Evolutionary conservation across 192 early-diverging fungal genomes (phyloP), one percentile per base, ranked within the genome.

Genomic region (Rhizoclosmatium sp.): DNA sequence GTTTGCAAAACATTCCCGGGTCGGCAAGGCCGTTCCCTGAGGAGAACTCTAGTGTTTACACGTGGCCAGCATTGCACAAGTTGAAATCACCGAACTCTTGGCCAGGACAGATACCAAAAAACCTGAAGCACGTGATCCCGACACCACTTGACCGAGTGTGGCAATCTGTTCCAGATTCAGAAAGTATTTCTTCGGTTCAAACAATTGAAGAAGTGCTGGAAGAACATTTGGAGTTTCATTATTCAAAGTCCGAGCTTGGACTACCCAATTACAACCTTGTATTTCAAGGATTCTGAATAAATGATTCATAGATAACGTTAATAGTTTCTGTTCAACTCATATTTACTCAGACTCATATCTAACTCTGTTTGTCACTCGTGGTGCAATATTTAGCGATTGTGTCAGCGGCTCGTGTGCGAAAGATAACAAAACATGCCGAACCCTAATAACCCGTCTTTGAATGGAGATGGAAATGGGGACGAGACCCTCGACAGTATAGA

Each of bases 221-320:
- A 44, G 70, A 58, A 14, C 19, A 51, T 51, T 59, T 71, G 70
- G 70, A 71, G 40, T 23, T 69, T 47, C 14, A 44, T 12, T 75
- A 75, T 39, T 44, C 31, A 7, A 39, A 64, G 45, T 75, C 73
- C 9, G 44, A 64, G n/a, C n/a, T 75, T n/a, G 73, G 73, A 31
- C 73, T 75, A 39, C 73, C 73, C 10, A 75, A 75, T 47, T 75
- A 75, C 45, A 64, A 75, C 46, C 56, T 75, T 19, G 73, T 75
- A 7, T 75, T 75, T 64, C 73, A 75, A 47, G 73, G 73, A 41
- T 75, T 75, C 46, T 75, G 39, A 64, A 16, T 47, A 65, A 23
- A 59, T n/a, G 21, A 58, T n/a, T 16, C 16, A 5, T n/a, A 59
- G 21, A 59, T n/a, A 59, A 59, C 19, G 58, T 59, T 59, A 21